Percentiles rank a stretch among this genome's conserved stretches.
phyloP scores from a whole-genome alignment of 306 rosid genomes.

The Comarum palustre region DNA sequence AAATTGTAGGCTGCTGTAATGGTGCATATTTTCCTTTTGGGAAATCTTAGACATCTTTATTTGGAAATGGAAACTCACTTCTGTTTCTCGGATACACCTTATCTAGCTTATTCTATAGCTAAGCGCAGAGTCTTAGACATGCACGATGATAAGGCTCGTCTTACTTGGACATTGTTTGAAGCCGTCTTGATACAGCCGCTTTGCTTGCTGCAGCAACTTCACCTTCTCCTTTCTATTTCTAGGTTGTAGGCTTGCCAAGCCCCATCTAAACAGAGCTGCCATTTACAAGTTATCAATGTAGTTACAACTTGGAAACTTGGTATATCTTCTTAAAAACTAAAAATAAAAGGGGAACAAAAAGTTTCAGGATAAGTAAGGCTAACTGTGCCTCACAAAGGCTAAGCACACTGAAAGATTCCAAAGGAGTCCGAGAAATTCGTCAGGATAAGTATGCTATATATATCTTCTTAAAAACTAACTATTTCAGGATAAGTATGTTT shows the following conservation, averaged over 20 bases:
- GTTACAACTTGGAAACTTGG: not conserved
- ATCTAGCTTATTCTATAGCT: conserved; percentile 1
- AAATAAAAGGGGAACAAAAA: not conserved
- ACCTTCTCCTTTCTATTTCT: conserved; percentile 73
- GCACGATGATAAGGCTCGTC: conserved; percentile 70
- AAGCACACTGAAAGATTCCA: no score
- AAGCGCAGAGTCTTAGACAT: conserved; percentile 47
- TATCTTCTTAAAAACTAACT: no score
- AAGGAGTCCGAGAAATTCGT: no score
- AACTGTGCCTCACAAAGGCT: no score
- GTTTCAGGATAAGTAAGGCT: not conserved
- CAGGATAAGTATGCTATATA: no score
- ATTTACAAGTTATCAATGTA: conserved; percentile 6
- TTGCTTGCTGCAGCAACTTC: conserved; percentile 79
- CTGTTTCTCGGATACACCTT: not conserved
- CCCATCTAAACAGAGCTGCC: conserved; percentile 94
- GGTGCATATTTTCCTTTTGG: not conserved
- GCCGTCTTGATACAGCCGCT: conserved; percentile 82
- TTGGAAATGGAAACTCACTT: not conserved
- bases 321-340: not conserved
- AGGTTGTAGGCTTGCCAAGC: conserved; percentile 64
- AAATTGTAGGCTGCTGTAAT: not conserved
- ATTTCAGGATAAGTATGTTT: not conserved
- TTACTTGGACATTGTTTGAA: conserved; percentile 60
- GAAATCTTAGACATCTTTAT: not conserved